Base-by-base conservation (phyloP, 108 stramenopile species). In the Craspedostauros australis region DNA sequence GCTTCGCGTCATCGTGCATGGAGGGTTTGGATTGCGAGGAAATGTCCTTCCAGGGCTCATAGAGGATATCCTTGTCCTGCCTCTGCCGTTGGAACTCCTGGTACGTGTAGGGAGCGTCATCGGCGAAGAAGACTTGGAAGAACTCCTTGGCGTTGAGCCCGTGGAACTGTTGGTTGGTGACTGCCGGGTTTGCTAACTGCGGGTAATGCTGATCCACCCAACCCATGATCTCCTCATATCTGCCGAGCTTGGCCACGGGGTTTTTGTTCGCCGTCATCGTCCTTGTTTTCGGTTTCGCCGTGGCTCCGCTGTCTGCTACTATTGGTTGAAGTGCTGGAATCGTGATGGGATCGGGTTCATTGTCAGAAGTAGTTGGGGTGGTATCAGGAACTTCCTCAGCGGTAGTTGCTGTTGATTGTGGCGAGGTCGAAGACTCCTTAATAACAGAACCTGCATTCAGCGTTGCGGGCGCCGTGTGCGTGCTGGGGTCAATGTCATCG, bases 91-190 rank as follows among this genome's bases (percentile, higher is more conserved):
- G 89, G 60, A 86, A 86, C 24, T 86, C 85, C 37, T 18, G 62
- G 65, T 82, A 84, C 22, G 62, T 73, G 49, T 79, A 87, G 1
- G 89, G 89, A 15, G 89, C 89, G 39, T 82, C 59, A 27, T 91
- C 82, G 19, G 77, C 70, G 37, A 82, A 86, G 42, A 91, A 91
- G 0, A 91, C 82, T 50, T 72, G 54, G 46, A 91, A 91, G 48
- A 91, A 82, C 26, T 84, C 75, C 1, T 45, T 46, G 0, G 76
- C 76, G 48, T 82, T 63, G 7, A 91, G 64, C 9, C 79, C 81
- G 0, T 50, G 55, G 26, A 91, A 76, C 37, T 67, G 50, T 4
- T 76, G 66, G 39, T 65, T 31, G n/a, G 54, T 53, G n/a, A 82
- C 50, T 1, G 81, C 68, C 5, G 48, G 24, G n/a, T 51, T 64